phyloP scores from a whole-genome alignment of 2,329 filamentous ascomycete species.

The Chaetomiaceae sp. region DNA sequence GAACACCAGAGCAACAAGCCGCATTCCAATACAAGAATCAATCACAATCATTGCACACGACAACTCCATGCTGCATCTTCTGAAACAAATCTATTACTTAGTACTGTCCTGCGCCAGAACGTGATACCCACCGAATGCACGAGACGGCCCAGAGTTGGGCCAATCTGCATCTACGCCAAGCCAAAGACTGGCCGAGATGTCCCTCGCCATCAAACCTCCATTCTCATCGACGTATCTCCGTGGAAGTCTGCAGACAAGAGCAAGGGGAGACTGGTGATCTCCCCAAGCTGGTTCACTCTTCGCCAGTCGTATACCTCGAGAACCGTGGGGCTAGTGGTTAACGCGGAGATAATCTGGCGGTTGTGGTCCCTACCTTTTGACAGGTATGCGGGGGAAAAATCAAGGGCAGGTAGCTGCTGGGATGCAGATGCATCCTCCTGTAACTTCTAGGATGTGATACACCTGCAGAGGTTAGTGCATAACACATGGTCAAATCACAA shows the following conservation, averaged over 20 bases:
- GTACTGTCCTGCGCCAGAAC: no score
- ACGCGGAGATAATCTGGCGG: constrained; percentile 88
- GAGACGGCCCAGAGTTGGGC: no score
- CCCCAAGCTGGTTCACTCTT: constrained; percentile 59
- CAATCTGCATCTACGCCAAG: no score
- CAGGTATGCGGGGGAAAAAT: neutral
- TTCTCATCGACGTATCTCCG: constrained; percentile 58
- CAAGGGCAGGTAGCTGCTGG: neutral
- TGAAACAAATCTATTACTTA: no score
- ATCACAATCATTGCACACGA: no score
- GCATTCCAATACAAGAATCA: no score
- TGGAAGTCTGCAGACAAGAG: constrained; percentile 79
- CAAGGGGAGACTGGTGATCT: constrained; percentile 44
- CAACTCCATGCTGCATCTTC: no score
- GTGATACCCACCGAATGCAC: no score
- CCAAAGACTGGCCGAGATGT: constrained; percentile 46
- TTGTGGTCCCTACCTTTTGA: constrained; percentile 21
- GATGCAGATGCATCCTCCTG: no score
- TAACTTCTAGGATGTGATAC: no score
- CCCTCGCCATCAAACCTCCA: constrained; percentile 81
- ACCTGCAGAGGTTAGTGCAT: constrained; percentile 5
- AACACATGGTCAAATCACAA: neutral
- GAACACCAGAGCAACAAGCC: no score
- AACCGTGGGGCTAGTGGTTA: constrained; percentile 66
- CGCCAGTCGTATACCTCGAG: constrained; percentile 93